These are phyloP conservation scores for Skeletonema menzelii DNA, from an alignment of 108 stramenopile species.

Conservation along the genomic window DNA sequence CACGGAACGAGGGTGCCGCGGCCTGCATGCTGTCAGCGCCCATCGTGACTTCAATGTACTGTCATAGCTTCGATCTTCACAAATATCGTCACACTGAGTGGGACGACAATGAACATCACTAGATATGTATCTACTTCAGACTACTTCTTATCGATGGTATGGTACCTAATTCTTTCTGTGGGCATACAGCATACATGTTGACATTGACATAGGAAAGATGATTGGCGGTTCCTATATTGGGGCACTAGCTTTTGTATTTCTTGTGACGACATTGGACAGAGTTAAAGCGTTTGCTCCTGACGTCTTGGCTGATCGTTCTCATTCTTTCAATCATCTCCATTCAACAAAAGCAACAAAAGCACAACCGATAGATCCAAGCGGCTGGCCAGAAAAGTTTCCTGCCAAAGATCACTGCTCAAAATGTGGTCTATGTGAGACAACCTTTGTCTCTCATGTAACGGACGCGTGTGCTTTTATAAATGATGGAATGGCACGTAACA, in stretches of 20 bases:
- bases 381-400: slow-evolving; percentile 76
- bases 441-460: slow-evolving; percentile 63
- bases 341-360: slow-evolving; percentile 9
- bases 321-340: neutral
- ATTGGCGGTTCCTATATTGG: neutral
- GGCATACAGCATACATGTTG: too few species aligned
- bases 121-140: too few species aligned
- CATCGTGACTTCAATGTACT: too few species aligned
- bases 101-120: too few species aligned
- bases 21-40: too few species aligned
- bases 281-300: neutral
- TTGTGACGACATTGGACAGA: neutral
- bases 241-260: neutral
- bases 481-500: slow-evolving; percentile 62
- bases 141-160: too few species aligned
- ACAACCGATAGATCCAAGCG: slow-evolving; percentile 64
- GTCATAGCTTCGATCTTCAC: too few species aligned
- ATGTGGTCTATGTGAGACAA: slow-evolving; percentile 82
- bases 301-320: too few species aligned
- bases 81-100: too few species aligned
- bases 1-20: too few species aligned
- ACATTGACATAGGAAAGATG: neutral
- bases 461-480: slow-evolving; percentile 76
- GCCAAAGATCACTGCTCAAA: slow-evolving; percentile 80
- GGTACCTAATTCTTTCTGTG: too few species aligned